Base-by-base conservation (phyloP, 306 rosid species). In the Dicorynia guianensis region DNA sequence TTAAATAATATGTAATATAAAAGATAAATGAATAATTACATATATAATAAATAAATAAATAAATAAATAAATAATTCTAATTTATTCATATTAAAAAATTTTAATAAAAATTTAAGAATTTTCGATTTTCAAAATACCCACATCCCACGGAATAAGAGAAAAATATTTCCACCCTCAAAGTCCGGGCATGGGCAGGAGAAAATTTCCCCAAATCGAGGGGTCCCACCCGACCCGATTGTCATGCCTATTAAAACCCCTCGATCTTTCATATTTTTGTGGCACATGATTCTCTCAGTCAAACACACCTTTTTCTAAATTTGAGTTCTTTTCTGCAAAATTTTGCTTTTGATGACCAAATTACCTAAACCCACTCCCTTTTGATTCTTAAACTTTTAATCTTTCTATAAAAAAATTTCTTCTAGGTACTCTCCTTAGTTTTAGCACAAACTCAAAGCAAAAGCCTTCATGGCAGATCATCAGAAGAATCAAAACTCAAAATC, bases 231-330 rank as follows among this genome's bases (percentile, higher is more conserved):
- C n/a, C 1, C 53, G 1, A n/a, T 62, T 5, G 38, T 20, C 65
- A 13, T 46, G 9, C 83, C 77, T 67, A 77, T 82, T 35, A 73
- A 60, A 78, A 68, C 77, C 82, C n/a, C n/a, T 3, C 25, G 55
- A 70, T 25, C 72, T 5, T 57, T 38, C 67, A 20, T 61, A 6
- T 63, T 25, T 66, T 63, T 54, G 53, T 54, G 40, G 19, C 62
- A 61, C 18, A 73, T 25, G 4, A n/a, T n/a, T n/a, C n/a, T n/a
- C 4, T 33, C 17, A 12, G 47, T 17, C 20, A 34, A 4, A 14
- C 43, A 7, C 15, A 61, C 5, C 2, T 9, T 14, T 49, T 57
- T 44, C 19, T 63, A 38, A 66, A 65, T 10, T 78, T 53, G 0
- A 66, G 42, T 8, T 56, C 62, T 43, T 30, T 4, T 3, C 56